These are phyloP conservation scores for Fusarium sp. DNA, from an alignment of 2,329 filamentous ascomycete genomes.

Conservation along the genomic window DNA sequence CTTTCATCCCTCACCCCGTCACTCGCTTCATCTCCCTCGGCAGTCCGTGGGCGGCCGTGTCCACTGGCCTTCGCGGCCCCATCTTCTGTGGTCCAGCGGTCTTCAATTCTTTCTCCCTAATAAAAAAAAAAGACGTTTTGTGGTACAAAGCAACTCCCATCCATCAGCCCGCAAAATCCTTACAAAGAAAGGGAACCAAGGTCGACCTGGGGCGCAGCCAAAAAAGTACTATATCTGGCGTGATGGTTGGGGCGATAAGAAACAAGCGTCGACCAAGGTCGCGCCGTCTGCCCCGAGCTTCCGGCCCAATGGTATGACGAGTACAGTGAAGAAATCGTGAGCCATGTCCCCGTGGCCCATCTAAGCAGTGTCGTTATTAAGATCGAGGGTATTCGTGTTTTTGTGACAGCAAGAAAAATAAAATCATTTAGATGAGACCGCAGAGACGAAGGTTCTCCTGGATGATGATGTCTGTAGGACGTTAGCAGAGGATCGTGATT, in stretches of 20 bases:
- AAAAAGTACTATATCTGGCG: slow-evolving; percentile 43
- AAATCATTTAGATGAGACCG: slow-evolving; percentile 84
- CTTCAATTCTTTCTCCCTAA: slow-evolving; percentile 40
- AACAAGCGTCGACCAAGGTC: slow-evolving; percentile 27
- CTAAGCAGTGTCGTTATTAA: slow-evolving; percentile 54
- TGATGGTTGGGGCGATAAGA: slow-evolving; percentile 31
- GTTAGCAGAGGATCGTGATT: slow-evolving; percentile 54
- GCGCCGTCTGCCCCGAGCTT: slow-evolving; percentile 36
- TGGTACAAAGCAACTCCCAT: slow-evolving; percentile 49
- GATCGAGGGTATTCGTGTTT: slow-evolving; percentile 58
- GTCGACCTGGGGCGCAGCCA: slow-evolving; percentile 45
- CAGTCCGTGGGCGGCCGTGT: slow-evolving; percentile 21
- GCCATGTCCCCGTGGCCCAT: slow-evolving; percentile 54
- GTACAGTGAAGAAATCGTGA: slow-evolving; percentile 53
- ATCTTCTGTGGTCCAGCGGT: slow-evolving; percentile 36
- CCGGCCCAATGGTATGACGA: slow-evolving; percentile 46
- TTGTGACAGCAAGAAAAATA: slow-evolving; percentile 52
- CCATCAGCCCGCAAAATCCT: slow-evolving; percentile 47
- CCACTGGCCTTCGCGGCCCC: slow-evolving; percentile 36
- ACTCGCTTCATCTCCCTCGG: slow-evolving; percentile 13
- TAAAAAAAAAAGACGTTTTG: slow-evolving; percentile 45
- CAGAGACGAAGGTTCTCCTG: slow-evolving; percentile 98
- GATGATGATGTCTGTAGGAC: slow-evolving; percentile 90
- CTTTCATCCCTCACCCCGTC: slow-evolving; percentile 27
- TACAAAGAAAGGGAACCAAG: slow-evolving; percentile 47